A percentile compares a stretch with the other conserved stretches of the same genome.
Conservation (phyloP, 75 land plant genomes). For the Isoetes taiwanensis region DNA sequence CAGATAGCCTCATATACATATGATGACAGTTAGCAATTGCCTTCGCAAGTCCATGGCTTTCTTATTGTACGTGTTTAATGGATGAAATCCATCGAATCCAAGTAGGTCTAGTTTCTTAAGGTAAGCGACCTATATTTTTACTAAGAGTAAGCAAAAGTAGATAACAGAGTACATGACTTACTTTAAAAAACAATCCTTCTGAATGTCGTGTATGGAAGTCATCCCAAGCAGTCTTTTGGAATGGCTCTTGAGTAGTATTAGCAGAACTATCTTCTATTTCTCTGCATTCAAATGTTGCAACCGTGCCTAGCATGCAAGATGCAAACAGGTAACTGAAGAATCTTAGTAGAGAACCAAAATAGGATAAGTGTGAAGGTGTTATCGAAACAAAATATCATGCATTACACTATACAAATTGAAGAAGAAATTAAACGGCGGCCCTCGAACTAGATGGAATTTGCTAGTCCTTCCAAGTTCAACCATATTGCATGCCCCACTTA, state of each 20-base stretch:
- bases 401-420: too few relatives aligned
- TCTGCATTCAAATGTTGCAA: too few relatives aligned
- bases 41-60: background rate
- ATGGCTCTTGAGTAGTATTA: background rate
- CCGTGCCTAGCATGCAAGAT: background rate
- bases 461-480: too few relatives aligned
- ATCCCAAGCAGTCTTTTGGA: conserved; percentile 24
- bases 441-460: too few relatives aligned
- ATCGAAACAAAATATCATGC: too few relatives aligned
- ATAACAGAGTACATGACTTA: background rate
- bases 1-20: too few relatives aligned
- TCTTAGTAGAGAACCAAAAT: too few relatives aligned
- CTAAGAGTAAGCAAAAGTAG: background rate
- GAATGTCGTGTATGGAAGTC: conserved; percentile 17
- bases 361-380: too few relatives aligned
- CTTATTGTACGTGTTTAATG: background rate
- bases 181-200: conserved; percentile 13
- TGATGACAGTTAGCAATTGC: too few relatives aligned
- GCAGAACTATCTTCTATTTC: background rate
- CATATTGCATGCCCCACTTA: too few relatives aligned
- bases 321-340: background rate
- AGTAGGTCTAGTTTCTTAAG: background rate
- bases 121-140: background rate
- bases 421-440: too few relatives aligned
- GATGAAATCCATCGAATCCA: background rate